Conservation (phyloP, 257 asterid species). For the Solanum corneliomulleri region DNA sequence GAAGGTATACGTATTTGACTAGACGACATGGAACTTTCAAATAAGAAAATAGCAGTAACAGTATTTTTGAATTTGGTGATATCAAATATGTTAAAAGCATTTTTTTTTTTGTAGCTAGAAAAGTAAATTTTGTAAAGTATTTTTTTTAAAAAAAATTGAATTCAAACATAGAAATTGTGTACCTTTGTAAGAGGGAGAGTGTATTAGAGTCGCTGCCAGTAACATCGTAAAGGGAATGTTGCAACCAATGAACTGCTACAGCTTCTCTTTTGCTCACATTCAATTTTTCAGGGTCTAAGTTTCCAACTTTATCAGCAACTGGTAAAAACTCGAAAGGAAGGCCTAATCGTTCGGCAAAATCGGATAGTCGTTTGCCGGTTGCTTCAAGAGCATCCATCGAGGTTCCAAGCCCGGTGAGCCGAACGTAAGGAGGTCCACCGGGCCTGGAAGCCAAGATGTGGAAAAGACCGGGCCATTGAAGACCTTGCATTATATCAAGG, state of each 20-base stretch:
- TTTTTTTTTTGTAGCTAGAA: background rate
- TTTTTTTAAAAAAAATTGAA: background rate
- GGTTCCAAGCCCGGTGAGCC: conserved; percentile 83
- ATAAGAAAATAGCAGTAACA: background rate
- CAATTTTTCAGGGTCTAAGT: conserved; percentile 51
- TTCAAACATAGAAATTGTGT: background rate
- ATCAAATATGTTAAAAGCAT: background rate
- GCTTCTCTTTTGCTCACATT: conserved; percentile 77
- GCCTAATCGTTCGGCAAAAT: conserved; percentile 79
- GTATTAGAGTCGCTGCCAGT: conserved; percentile 82
- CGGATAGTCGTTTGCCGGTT: conserved; percentile 82
- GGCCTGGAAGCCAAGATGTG: conserved; percentile 86
- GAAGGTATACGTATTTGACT: background rate
- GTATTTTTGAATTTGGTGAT: background rate
- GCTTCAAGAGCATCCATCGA: conserved; percentile 84
- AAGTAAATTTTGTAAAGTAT: background rate
- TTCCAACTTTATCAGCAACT: conserved; percentile 75
- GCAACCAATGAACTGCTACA: conserved; percentile 95
- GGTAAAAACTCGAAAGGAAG: conserved; percentile 82
- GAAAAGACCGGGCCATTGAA: conserved; percentile 96
- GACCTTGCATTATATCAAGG: conserved; percentile 95
- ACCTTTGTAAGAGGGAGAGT: conserved; percentile 83
- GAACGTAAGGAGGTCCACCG: conserved; percentile 87
- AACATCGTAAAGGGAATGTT: conserved; percentile 92
- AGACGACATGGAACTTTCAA: background rate